A percentile compares a stretch with the other conserved stretches of the same genome.
Evolutionary conservation across 2,329 filamentous ascomycete species (phyloP).

Genomic region (Akanthomyces lecanii): DNA sequence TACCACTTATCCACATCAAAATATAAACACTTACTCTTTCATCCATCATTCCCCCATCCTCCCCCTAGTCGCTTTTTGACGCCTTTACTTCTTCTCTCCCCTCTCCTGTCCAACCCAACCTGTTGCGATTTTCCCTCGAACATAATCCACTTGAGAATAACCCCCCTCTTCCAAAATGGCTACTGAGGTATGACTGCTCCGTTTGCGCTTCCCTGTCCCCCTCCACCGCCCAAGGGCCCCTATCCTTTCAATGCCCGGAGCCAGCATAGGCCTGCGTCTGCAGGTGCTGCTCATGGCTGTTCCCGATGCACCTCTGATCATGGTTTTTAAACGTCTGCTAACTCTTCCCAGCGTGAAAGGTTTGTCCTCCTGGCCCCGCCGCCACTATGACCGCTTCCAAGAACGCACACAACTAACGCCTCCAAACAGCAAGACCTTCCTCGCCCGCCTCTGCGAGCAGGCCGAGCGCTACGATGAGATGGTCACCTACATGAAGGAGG

Average conservation of each 20-base stretch:
- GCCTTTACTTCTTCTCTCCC: slow-evolving; percentile 18
- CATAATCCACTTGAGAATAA: slow-evolving; percentile 18
- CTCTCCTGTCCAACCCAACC: slow-evolving; percentile 5
- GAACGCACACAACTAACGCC: slow-evolving; percentile 25
- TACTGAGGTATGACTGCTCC: slow-evolving; percentile 53
- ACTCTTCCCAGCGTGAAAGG: slow-evolving; percentile 59
- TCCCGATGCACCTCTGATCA: not conserved
- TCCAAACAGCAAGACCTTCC: slow-evolving; percentile 88
- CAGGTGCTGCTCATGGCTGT: not conserved
- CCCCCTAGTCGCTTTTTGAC: slow-evolving; percentile 22
- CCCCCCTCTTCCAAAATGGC: slow-evolving; percentile 45
- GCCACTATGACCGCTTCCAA: slow-evolving; percentile 20
- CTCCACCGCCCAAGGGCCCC: slow-evolving; percentile 7
- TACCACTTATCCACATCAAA: slow-evolving; percentile 25
- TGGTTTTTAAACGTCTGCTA: not conserved
- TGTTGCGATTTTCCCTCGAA: slow-evolving; percentile 15
- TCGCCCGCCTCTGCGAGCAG: slow-evolving; percentile 99
- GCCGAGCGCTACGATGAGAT: slow-evolving; percentile 99
- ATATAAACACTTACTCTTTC: slow-evolving; percentile 30
- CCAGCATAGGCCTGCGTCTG: not conserved
- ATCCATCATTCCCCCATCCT: slow-evolving; percentile 24
- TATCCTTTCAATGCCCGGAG: slow-evolving; percentile 2
- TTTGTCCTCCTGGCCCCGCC: slow-evolving; percentile 39
- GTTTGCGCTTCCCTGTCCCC: slow-evolving; percentile 17
- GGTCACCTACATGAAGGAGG: slow-evolving; percentile 99